Base-by-base conservation (phyloP, 2,329 filamentous ascomycete species). In the Ophiostoma pallidulum region DNA sequence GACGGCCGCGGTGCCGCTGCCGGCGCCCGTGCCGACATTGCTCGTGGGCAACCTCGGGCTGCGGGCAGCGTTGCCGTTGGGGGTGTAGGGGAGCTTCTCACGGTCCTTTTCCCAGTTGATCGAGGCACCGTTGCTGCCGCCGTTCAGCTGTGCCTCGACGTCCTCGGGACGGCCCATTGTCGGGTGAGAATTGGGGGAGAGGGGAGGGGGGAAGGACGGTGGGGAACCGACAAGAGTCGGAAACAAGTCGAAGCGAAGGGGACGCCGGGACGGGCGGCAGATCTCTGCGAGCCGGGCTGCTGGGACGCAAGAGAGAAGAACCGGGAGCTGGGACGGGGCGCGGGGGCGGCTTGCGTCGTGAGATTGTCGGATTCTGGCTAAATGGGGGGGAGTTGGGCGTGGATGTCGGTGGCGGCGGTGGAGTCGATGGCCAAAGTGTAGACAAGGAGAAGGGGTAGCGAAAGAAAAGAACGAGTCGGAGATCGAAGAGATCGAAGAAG, bases 141-240 rank as follows among this genome's bases (percentile, higher is more conserved):
- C 40, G 20, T 32, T 32, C 41, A 49, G 44, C 47, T 58, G 57
- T 4, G 54, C 55, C 51, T 59, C 56, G 49, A 58, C 28, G 32
- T 54, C 53, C 28, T 51, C 47, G 12, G 35, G 41, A 12, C 40
- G 48, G 19, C 33, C 29, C 35, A 53, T 48, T 10, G 22, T 33
- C 14, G 8, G 16, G 33, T 22, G 38, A 18, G 20, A 18, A n/a
- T n/a, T n/a, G 13, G 31, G 12, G n/a, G n/a, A 10, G 28, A 35
- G 22, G 14, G n/a, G 16, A 16, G 35, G n/a, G 35, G 18, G 35
- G 33, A 12, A 19, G 13, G 39, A 19, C 9, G 39, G 33, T n/a
- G n/a, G n/a, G n/a, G n/a, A n/a, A n/a, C n/a, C n/a, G n/a, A n/a
- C 24, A 28, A 16, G 12, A 33, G 3, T n/a, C n/a, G 14, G 31